Base-by-base conservation (phyloP, 2,329 filamentous ascomycete genomes). In the Dendrostoma leiphaemia region DNA sequence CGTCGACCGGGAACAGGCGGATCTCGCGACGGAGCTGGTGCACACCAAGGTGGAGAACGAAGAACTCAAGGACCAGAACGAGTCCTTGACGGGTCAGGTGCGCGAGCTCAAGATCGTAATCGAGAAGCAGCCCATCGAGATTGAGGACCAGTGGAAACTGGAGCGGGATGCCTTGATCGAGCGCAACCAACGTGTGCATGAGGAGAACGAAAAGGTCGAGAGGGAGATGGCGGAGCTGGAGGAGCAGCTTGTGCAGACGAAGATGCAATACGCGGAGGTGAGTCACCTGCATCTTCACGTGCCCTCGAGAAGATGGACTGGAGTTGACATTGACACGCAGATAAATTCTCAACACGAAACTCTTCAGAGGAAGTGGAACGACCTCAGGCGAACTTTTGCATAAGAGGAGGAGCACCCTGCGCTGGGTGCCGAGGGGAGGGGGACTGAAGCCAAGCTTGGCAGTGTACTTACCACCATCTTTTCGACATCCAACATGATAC, bases 191-290 rank as follows among this genome's bases (percentile, higher is more conserved):
- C 91, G 95, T 65, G 92, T 97, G 7, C 92, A 97, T 65, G 91
- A 96, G 63, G 91, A 96, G 74, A 99, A 97, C 66, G 81, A 89
- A 57, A 83, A 80, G 54, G 75, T 99, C 62, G 92, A 97, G 71
- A 93, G 96, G 67, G 90, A 94, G 65, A 82, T 96, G 81, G 81
- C 84, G 5, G 91, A 97, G 63, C 89, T 97, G 77, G 94, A 97
- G 76, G 89, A 92, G 71, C 86, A 91, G 69, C 76, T 99, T 61
- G 93, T 99, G 59, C 84, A 88, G 67, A 94, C 91, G 1, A 99
- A 99, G 81, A 89, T 99, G 89, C 84, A 85, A 65, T 91, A 92
- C 75, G 94, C 94, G 51, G 91, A 97, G 86, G 93, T 96, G 80
- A 77, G 86, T 77, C 48, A n/a, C 48, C 13, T 21, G n/a, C n/a